Evolutionary conservation across 768 basidiomycete species (phyloP), one percentile per base, ranked within the genome.

Genomic region (Mycena maculata): DNA sequence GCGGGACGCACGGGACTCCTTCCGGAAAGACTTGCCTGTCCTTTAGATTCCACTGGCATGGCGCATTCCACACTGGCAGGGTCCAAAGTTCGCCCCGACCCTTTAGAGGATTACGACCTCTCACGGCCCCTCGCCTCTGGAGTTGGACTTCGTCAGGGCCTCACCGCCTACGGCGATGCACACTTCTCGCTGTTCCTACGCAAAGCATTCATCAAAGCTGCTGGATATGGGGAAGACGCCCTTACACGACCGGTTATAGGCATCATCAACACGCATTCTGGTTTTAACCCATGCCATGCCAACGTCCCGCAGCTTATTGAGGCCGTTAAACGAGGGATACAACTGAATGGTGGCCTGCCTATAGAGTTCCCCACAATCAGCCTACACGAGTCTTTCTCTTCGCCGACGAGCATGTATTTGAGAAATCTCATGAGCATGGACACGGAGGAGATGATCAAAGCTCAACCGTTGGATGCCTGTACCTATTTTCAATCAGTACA

Each of bases 371-470:
- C 69, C 20, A 71, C 69, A 9, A 71, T 71, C 41, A 60, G 57
- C 54, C 54, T 71, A 5, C 69, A 71, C 65, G 69, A 71, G 42
- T 71, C 69, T 3, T 71, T 67, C 28, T 47, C 62, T 7, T 67
- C 69, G 28, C 69, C 69, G 2, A 63, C 69, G 10, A 71, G 69
- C 59, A 67, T 71, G 65, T 71, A 67, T 55, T 33, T 71, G 52
- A 50, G 69, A 20, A 71, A 71, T 22, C 50, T 71, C 9, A 63
- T 71, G 62, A 67, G 65, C 48, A 67, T 71, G 65, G 69, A 71
- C 30, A 71, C 69, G 11, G 69, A 67, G n/a, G 69, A 71, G 27
- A 71, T 71, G 69, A 71, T 71, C 25, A 71, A 67, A 23, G 69
- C 69, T 30, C 69, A 71, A 45, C 69, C 69, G n/a, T 41, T 71